phyloP scores from a whole-genome alignment of 768 basidiomycete species.

The Boletus fagicola region DNA sequence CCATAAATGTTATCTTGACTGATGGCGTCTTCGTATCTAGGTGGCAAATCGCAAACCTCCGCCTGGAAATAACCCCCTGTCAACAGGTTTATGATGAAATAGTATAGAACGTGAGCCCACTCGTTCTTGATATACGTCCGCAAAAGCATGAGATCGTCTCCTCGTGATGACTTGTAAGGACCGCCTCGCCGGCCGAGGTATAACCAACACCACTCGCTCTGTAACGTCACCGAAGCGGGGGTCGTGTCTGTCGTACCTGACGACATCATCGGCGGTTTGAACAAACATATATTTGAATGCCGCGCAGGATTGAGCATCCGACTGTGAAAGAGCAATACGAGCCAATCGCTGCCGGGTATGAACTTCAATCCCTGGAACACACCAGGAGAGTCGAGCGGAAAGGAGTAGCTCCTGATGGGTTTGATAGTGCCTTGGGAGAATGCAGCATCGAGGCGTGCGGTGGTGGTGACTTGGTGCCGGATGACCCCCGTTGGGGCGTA shows the following conservation, averaged over 20 bases:
- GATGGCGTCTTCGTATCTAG: constrained; percentile 28
- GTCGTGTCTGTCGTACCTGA: background rate
- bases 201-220: constrained; percentile 32
- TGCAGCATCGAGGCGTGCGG: too few relatives aligned
- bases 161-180: constrained; percentile 33
- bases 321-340: too few relatives aligned
- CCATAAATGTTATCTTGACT: constrained; percentile 23
- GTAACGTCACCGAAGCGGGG: constrained; percentile 23
- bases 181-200: constrained; percentile 21
- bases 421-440: too few relatives aligned
- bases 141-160: constrained; percentile 29
- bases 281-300: too few relatives aligned
- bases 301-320: too few relatives aligned
- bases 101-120: constrained; percentile 10
- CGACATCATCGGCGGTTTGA: too few relatives aligned
- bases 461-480: too few relatives aligned
- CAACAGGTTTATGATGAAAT: background rate
- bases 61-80: constrained; percentile 1
- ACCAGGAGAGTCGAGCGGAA: too few relatives aligned
- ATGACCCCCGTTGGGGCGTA: background rate
- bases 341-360: too few relatives aligned
- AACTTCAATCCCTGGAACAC: too few relatives aligned
- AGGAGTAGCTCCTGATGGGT: too few relatives aligned
- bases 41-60: constrained; percentile 28
- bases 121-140: constrained; percentile 28